Evolutionary conservation across 805 yeast species (phyloP), one percentile per base, ranked within the genome.

Genomic region (Hemisphaericaspora nanyangensis): DNA sequence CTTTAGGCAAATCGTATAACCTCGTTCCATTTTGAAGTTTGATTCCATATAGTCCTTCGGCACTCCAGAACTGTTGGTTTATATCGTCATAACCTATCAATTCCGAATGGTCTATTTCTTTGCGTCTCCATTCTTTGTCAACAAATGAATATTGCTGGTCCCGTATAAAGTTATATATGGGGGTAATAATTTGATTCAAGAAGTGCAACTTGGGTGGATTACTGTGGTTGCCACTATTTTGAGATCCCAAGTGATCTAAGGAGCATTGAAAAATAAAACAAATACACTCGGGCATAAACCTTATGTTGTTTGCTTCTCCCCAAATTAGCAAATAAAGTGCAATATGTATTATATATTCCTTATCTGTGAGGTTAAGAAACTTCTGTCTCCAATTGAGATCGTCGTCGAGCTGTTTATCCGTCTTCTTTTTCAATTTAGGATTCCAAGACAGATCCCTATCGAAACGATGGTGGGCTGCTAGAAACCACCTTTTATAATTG

Each of bases 401-500:
- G 12, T 44, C 40, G 29, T 54, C 52, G 16, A 49, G 51, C 28
- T 44, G 44, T 7, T 12, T 57, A 54, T 71, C 51, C 61, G 70
- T 70, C 51, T 39, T 56, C 58, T 31, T 58, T 54, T 35, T 66
- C 52, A 34, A 39, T 40, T 42, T 40, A 18, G 32, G 30, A 38
- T 38, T 12, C 37, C 34, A 29, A 38, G 63, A 39, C 68, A 84
- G 63, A 38, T 76, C 82, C 39, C 78, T 84, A 61, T 89, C 96
- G 34, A 83, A 61, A 48, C 82, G 89, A 27, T 84, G 65, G 60
- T 82, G 87, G 7, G 95, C 87, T 32, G 95, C 87, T 61, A 90
- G 85, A 58, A 80, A 88, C 98, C 98, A 91, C 60, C 85, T 88
- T 54, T 82, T 77, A 61, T 82, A 91, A 61, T 91, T 91, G 3